Conservation (phyloP, 495 filamentous ascomycete genomes). For the Aspergillus affinis region DNA sequence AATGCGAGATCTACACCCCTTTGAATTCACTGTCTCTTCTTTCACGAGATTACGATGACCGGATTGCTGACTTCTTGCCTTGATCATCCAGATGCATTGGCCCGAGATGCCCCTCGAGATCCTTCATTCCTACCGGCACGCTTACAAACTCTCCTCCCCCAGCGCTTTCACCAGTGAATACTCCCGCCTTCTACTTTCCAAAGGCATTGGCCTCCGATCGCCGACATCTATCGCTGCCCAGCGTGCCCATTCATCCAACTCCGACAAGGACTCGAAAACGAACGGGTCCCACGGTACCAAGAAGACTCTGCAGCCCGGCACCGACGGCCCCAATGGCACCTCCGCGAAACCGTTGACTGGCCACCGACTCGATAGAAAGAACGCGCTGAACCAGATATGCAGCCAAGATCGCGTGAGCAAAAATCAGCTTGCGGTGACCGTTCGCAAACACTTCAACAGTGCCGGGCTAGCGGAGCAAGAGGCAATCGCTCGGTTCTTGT, state of each 20-base stretch:
- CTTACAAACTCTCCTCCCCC: constrained; percentile 71
- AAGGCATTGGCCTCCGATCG: constrained; percentile 63
- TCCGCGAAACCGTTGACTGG: constrained; percentile 2
- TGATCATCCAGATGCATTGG: constrained; percentile 66
- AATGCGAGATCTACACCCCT: neutral
- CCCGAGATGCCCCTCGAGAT: constrained; percentile 66
- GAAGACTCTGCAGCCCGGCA: constrained; percentile 13
- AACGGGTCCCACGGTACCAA: constrained; percentile 6
- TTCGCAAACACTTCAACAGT: constrained; percentile 88
- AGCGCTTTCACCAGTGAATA: constrained; percentile 67
- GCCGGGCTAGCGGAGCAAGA: constrained; percentile 83
- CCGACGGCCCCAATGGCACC: constrained; percentile 16
- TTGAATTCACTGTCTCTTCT: neutral
- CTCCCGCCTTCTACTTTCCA: constrained; percentile 69
- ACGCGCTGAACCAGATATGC: constrained; percentile 33
- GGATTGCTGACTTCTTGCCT: constrained; percentile 11
- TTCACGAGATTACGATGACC: neutral
- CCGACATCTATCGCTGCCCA: constrained; percentile 47
- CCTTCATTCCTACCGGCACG: constrained; percentile 77
- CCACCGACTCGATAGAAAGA: constrained; percentile 19
- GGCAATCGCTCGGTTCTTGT: constrained; percentile 81
- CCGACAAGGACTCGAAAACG: constrained; percentile 15
- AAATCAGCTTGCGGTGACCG: constrained; percentile 75
- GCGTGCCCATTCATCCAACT: constrained; percentile 30
- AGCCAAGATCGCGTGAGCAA: constrained; percentile 64